Evolutionary conservation across 805 yeast genomes (phyloP).

Genomic region (Yamadazyma endophytica): DNA sequence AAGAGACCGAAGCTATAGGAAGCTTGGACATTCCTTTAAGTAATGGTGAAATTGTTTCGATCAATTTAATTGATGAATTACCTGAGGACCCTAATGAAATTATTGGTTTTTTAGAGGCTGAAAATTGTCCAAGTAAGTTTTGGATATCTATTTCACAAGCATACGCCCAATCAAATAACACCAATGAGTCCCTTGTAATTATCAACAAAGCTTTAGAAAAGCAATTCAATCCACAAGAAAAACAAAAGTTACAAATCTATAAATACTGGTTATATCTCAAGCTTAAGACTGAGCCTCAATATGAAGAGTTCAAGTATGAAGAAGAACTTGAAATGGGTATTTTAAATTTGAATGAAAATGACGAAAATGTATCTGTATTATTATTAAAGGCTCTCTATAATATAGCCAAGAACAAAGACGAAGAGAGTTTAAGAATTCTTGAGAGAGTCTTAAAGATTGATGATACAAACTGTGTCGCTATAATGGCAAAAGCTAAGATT

Average conservation of each 20-base stretch:
- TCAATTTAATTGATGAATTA: slow-evolving; percentile 74
- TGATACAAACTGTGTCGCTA: slow-evolving; percentile 66
- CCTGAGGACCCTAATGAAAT: slow-evolving; percentile 90
- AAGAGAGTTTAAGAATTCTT: slow-evolving; percentile 65
- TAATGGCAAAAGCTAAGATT: slow-evolving; percentile 81
- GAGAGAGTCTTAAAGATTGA: slow-evolving; percentile 56
- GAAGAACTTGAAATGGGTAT: slow-evolving; percentile 3
- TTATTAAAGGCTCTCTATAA: slow-evolving; percentile 56
- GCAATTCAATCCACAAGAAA: slow-evolving; percentile 3
- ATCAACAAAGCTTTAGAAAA: slow-evolving; percentile 48
- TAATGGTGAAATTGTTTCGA: slow-evolving; percentile 77
- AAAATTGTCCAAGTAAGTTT: slow-evolving; percentile 66
- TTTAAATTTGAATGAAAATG: slow-evolving; percentile 4
- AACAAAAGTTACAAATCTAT: slow-evolving; percentile 3
- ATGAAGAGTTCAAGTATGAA: slow-evolving; percentile 16
- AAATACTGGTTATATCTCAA: slow-evolving; percentile 61
- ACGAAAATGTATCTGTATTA: slow-evolving; percentile 1
- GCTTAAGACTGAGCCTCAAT: slow-evolving; percentile 20
- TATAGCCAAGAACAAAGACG: slow-evolving; percentile 57
- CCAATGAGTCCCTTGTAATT: slow-evolving; percentile 61
- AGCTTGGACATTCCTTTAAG: slow-evolving; percentile 67
- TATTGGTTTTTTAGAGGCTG: slow-evolving; percentile 72
- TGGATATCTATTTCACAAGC: slow-evolving; percentile 87
- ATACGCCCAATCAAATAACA: slow-evolving; percentile 59
- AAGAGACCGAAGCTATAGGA: slow-evolving; percentile 22